Evolutionary conservation across 2,329 filamentous ascomycete species (phyloP), one percentile per base, ranked within the genome.

Genomic region (Aspergillus texensis): DNA sequence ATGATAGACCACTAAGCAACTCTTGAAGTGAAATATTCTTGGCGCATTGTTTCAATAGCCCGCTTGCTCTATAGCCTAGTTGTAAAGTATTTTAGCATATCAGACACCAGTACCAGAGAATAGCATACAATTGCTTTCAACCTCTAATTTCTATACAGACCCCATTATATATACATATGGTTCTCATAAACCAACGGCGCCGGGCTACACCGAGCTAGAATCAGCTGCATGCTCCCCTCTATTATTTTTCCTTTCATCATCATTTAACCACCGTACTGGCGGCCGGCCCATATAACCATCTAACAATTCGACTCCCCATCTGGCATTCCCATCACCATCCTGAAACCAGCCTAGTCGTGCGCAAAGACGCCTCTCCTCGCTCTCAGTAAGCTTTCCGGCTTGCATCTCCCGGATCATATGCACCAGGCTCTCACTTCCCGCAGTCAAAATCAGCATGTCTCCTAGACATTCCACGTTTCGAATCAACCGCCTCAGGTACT

Each of bases 381-480:
- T 34, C 30, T 53, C 48, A 32, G 48, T 28, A 34, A 32, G 12
- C 3, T 19, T 53, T 19, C 28, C 48, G 4, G 28, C 48, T 21
- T 53, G 14, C 14, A 32, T 30, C 28, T 53, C 48, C 19, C 30
- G 48, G 8, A 53, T 34, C 26, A 34, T 16, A 21, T 34, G 26
- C 14, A 53, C 48, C 6, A 58, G n/a, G 19, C 36, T 48, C 28
- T 58, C 56, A 39, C 56, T 48, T 28, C 56, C 41, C 4, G 56
- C 56, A 21, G 28, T 48, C 6, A 58, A 11, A 36, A 58, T 43
- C 19, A 58, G 28, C n/a, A 58, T 28, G 26, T 58, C 56, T 3
- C 56, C 56, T 14, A 48, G 28, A 46, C 41, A 58, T 48, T 58
- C 26, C 5, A 58, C 41, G 28, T 58, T 48, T 11, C 56, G 56